phyloP scores from a whole-genome alignment of 495 filamentous ascomycete species.

The Saxophila tyrrhenica region DNA sequence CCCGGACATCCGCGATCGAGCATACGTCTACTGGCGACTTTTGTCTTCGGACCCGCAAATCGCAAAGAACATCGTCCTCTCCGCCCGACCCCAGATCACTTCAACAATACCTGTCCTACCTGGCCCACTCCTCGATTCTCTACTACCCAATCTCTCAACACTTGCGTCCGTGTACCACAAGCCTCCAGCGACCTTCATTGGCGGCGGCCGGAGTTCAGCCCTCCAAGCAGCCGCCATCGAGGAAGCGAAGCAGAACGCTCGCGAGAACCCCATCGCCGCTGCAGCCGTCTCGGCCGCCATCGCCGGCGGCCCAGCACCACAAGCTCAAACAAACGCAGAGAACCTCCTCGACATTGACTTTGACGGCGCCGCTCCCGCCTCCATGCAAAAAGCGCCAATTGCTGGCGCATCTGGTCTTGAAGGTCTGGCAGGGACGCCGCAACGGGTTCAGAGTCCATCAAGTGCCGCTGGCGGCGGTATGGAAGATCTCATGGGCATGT shows the following conservation, averaged over 20 bases:
- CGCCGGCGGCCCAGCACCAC: constrained; percentile 37
- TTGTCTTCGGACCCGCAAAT: constrained; percentile 86
- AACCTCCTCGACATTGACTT: constrained; percentile 98
- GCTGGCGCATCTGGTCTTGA: constrained; percentile 56
- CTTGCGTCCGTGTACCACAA: constrained; percentile 99
- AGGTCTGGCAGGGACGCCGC: constrained; percentile 66
- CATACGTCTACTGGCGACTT: constrained; percentile 96
- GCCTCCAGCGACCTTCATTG: constrained; percentile 90
- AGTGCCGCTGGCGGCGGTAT: constrained; percentile 42
- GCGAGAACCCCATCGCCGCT: constrained; percentile 87
- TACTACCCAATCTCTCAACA: constrained; percentile 85
- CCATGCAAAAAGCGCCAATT: constrained; percentile 59
- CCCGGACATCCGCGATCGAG: constrained; percentile 89
- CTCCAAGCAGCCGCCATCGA: constrained; percentile 94
- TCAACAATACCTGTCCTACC: constrained; percentile 87
- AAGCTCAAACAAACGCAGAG: constrained; percentile 69
- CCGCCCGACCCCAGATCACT: constrained; percentile 85
- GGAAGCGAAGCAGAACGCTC: constrained; percentile 80
- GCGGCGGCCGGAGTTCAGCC: constrained; percentile 85
- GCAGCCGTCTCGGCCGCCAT: constrained; percentile 63
- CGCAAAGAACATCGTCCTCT: constrained; percentile 82
- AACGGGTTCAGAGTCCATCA: constrained; percentile 57
- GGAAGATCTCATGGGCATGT: constrained; percentile 85
- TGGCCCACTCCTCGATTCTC: constrained; percentile 66
- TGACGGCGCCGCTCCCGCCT: constrained; percentile 85